Evolutionary conservation across 495 filamentous ascomycete genomes (phyloP).

Genomic region (Venustampulla echinocandica): DNA sequence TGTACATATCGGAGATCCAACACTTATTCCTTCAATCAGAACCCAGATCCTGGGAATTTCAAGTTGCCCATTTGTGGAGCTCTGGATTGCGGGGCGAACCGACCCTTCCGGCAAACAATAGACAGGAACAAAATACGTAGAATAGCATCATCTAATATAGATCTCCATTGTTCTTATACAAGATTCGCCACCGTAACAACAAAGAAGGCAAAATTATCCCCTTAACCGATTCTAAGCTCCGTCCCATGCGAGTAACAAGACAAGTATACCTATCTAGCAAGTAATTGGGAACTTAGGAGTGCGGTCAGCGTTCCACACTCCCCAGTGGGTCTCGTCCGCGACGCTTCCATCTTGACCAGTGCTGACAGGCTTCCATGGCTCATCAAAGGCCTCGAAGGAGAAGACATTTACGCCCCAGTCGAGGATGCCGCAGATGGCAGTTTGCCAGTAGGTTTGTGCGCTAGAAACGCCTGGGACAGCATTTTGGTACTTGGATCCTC

Average conservation of each 20-base stretch:
- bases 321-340: slow-evolving; percentile 72
- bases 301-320: slow-evolving; percentile 56
- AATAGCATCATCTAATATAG: no score
- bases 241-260: neutral
- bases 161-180: no score
- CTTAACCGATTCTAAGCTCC: neutral
- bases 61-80: no score
- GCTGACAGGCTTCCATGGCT: slow-evolving; percentile 68
- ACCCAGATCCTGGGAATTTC: no score
- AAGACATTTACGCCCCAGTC: slow-evolving; percentile 70
- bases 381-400: slow-evolving; percentile 78
- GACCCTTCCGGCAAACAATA: no score
- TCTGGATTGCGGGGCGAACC: no score
- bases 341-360: slow-evolving; percentile 57
- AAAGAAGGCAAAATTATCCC: neutral
- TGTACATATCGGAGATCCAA: neutral
- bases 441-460: slow-evolving; percentile 54
- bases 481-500: slow-evolving; percentile 54
- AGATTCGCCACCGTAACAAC: no score
- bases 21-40: neutral
- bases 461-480: slow-evolving; percentile 54
- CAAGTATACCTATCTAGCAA: slow-evolving; percentile 36
- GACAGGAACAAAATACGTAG: no score
- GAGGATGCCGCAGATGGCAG: slow-evolving; percentile 62
- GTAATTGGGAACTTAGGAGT: slow-evolving; percentile 53